Percentiles rank a stretch among this genome's conserved stretches.
Evolutionary conservation across 495 filamentous ascomycete species (phyloP).

Genomic region (Extremus antarcticus): DNA sequence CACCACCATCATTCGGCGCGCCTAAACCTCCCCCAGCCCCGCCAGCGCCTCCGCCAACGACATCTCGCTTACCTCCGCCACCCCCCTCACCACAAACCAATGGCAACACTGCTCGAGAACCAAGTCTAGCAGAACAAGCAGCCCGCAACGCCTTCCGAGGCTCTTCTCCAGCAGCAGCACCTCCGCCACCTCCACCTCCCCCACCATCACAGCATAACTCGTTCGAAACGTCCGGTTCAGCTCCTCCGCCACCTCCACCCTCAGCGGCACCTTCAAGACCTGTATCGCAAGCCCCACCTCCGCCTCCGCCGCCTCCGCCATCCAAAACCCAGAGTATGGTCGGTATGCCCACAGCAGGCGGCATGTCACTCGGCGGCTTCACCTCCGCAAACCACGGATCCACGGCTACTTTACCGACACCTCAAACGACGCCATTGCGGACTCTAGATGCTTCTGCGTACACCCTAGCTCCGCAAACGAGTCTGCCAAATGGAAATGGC

Average conservation of each 20-base stretch:
- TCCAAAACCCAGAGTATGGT: background rate
- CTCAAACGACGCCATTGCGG: constrained; percentile 9
- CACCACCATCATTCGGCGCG: constrained; percentile 68
- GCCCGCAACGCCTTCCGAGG: constrained; percentile 30
- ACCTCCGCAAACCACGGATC: constrained; percentile 14
- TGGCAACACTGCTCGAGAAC: background rate
- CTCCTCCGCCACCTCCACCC: constrained; percentile 19
- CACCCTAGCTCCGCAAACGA: constrained; percentile 11
- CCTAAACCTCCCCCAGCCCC: constrained; percentile 50
- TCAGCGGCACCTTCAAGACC: constrained; percentile 18
- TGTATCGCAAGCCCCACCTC: constrained; percentile 21
- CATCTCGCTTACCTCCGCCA: constrained; percentile 18
- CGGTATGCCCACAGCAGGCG: constrained; percentile 15
- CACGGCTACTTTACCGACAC: constrained; percentile 1
- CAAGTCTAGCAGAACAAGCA: constrained; percentile 29
- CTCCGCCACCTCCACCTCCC: constrained; percentile 45
- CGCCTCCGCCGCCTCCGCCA: constrained; percentile 23
- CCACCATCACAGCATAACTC: constrained; percentile 52
- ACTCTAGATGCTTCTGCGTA: constrained; percentile 14
- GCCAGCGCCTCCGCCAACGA: constrained; percentile 39
- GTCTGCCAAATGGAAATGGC: background rate
- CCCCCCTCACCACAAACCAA: constrained; percentile 21
- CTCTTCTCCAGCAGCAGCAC: constrained; percentile 19
- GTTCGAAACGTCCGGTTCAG: constrained; percentile 20
- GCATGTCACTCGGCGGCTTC: background rate